Evolutionary conservation across 768 basidiomycete species (phyloP), one percentile per base, ranked within the genome.

Genomic region (Suillus plorans): DNA sequence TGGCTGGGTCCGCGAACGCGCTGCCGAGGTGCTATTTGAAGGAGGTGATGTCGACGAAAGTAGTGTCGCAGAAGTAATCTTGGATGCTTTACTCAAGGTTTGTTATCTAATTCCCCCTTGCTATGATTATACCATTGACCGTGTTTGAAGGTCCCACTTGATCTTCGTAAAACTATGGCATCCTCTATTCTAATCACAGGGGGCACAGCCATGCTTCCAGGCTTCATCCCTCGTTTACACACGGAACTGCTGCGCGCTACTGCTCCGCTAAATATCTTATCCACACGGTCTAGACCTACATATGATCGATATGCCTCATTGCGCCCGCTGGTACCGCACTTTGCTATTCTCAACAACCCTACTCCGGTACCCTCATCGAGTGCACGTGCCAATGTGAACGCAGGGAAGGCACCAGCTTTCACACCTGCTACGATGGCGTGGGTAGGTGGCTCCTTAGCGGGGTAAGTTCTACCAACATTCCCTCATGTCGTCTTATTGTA

Each of bases 401-500:
- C 88, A 2, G 96, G 95, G 2, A 90, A 87, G 69, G 95, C 94
- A 0, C 96, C 97, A 0, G 90, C 92, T 0, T 98, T 97, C 77
- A 79, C 89, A 4, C 91, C 95, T 1, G 87, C 89, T 1, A 81
- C 88, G 41, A 81, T 96, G 78, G 84, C 90, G 0, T 99, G 97
- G 97, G 88, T 99, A 13, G 97, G 97, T 5, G 97, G 94, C 0
- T 95, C 93, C 25, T 74, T 99, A 22, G 94, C 95, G 3, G 97
- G 96, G 90, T 95, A 76, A 67, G 88, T 82, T 39, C 42, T 42
- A 25, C 7, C 16, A 13, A 34, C n/a, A 58, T 31, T 57, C 34
- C 18, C 39, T 13, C 28, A 25, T 36, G n/a, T 59, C 28, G 4
- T 12, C 50, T 63, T 50, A 25, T 63, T 22, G 61, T 66, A 44